These are phyloP conservation scores for Spergularia marina DNA, from an alignment of 148 eudicot genomes.

Conservation along the genomic window DNA sequence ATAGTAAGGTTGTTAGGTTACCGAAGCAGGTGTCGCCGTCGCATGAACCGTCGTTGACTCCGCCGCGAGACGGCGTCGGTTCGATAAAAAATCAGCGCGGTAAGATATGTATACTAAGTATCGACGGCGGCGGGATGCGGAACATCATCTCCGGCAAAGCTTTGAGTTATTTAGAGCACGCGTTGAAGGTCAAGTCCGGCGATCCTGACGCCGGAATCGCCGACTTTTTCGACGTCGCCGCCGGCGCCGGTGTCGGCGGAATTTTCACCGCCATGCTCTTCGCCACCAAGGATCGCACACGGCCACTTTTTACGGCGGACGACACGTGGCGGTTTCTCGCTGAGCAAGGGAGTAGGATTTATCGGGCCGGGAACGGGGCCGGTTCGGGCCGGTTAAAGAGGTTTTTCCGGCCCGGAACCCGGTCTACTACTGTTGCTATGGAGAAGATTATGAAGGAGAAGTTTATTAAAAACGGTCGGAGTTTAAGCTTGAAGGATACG, in stretches of 20 bases:
- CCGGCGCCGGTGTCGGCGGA: slow-evolving; percentile 81
- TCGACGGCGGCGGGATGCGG: slow-evolving; percentile 88
- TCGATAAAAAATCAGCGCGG: slow-evolving; percentile 74
- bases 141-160: slow-evolving; percentile 72
- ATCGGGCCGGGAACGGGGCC: slow-evolving; percentile 23
- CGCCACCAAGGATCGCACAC: slow-evolving; percentile 41
- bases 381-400: slow-evolving; percentile 29
- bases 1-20: slow-evolving; percentile 39
- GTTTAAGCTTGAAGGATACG: slow-evolving; percentile 68
- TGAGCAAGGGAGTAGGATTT: slow-evolving; percentile 54
- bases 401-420: slow-evolving; percentile 31
- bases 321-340: slow-evolving; percentile 84
- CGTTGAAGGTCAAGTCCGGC: slow-evolving; percentile 61
- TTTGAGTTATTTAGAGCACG: slow-evolving; percentile 59
- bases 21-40: slow-evolving; percentile 48
- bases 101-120: slow-evolving; percentile 66
- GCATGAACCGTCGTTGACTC: not conserved
- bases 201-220: slow-evolving; percentile 73
- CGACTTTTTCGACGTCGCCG: slow-evolving; percentile 80
- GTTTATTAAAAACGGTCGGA: slow-evolving; percentile 39
- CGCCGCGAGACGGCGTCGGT: slow-evolving; percentile 27
- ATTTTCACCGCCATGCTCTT: slow-evolving; percentile 84
- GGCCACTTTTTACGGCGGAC: slow-evolving; percentile 67
- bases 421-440: slow-evolving; percentile 26
- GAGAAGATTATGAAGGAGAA: slow-evolving; percentile 62